These are phyloP conservation scores for Infundibulicybe gibba DNA, from an alignment of 768 basidiomycete species.

Conservation along the genomic window DNA sequence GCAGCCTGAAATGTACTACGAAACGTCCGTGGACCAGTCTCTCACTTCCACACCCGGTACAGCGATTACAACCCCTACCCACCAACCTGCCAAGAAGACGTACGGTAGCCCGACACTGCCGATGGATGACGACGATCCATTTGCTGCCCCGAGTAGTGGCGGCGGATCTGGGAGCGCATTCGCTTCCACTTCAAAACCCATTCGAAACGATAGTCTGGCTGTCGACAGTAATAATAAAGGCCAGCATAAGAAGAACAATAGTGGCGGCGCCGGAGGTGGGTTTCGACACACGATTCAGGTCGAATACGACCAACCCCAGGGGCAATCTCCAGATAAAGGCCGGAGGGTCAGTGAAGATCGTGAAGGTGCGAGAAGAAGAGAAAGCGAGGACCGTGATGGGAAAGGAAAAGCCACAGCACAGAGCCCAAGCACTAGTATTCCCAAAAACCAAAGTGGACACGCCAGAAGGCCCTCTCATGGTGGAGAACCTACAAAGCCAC, in stretches of 20 bases:
- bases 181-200: constrained; percentile 7
- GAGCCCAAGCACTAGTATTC: neutral
- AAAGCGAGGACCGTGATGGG: neutral
- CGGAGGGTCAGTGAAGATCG: constrained; percentile 28
- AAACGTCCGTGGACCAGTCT: constrained; percentile 63
- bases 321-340: constrained; percentile 15
- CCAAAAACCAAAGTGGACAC: constrained; percentile 7
- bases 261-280: constrained; percentile 29
- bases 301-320: constrained; percentile 74
- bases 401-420: neutral
- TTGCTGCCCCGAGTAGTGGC: constrained; percentile 40
- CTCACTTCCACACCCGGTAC: constrained; percentile 25
- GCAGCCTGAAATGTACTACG: constrained; percentile 75
- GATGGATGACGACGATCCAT: constrained; percentile 67
- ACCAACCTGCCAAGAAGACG: constrained; percentile 11
- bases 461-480: constrained; percentile 29
- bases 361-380: constrained; percentile 19
- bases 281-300: constrained; percentile 95
- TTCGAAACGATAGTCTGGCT: constrained; percentile 10
- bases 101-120: constrained; percentile 31
- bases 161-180: constrained; percentile 16
- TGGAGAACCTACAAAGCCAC: constrained; percentile 22
- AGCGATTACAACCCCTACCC: constrained; percentile 15
- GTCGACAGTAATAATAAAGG: constrained; percentile 18
- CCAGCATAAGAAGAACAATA: constrained; percentile 44